Conservation (phyloP, 768 basidiomycete species). For the Gloeostereum incarnatum region DNA sequence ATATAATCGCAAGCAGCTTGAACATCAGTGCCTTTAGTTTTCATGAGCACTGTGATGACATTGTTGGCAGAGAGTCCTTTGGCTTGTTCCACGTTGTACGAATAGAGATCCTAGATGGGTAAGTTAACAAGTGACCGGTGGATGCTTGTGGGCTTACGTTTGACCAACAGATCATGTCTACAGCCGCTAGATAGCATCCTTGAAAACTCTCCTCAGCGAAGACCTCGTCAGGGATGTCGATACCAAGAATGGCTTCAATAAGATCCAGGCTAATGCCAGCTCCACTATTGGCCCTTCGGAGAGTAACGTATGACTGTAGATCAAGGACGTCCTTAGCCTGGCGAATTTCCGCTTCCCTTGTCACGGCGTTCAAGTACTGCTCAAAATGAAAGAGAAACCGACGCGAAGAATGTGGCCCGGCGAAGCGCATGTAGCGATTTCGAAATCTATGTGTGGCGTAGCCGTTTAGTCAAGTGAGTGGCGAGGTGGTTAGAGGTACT, state of each 20-base stretch:
- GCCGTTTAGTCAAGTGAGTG: not conserved
- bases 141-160: conserved; percentile 37
- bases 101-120: conserved; percentile 51
- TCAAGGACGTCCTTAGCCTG: conserved; percentile 46
- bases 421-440: conserved; percentile 31
- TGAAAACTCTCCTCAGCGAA: conserved; percentile 46
- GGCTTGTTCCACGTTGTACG: conserved; percentile 66
- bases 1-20: conserved; percentile 53
- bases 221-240: conserved; percentile 56
- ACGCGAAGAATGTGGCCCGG: conserved; percentile 34
- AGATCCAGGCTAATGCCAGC: conserved; percentile 55
- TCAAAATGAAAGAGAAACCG: conserved; percentile 46
- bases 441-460: conserved; percentile 33
- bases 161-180: conserved; percentile 61
- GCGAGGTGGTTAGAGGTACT: conserved; percentile 13
- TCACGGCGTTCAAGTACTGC: conserved; percentile 49
- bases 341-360: conserved; percentile 52
- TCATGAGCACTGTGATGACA: conserved; percentile 60
- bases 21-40: conserved; percentile 38
- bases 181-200: conserved; percentile 46
- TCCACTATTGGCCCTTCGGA: conserved; percentile 65
- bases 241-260: conserved; percentile 48
- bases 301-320: conserved; percentile 39
- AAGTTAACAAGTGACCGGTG: conserved; percentile 2
- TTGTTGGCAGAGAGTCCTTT: conserved; percentile 60